Evolutionary conservation across 148 eudicot species (phyloP), one percentile per base, ranked within the genome.

Genomic region (Amaranthus hypochondriacus): DNA sequence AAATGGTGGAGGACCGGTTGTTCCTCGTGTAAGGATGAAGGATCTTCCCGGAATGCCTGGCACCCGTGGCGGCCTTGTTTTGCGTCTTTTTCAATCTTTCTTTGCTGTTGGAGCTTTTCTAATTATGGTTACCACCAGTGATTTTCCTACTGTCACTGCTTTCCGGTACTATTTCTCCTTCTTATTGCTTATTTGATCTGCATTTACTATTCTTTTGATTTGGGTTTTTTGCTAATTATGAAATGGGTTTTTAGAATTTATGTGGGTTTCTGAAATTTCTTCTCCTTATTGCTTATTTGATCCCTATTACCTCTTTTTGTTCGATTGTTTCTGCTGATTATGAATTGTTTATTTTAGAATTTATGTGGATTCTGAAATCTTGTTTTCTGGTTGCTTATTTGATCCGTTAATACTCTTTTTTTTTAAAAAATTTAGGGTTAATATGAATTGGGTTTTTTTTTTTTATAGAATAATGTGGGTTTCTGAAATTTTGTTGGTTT

Each of bases 101-200:
- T 91, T 87, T 68, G 90, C 93, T 7, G 74, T 69, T 54, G 79
- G 80, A 5, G 79, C 93, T 3, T 79, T 87, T 14, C 78, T 73
- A 65, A 80, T 91, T 48, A 91, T 91, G 97, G 84, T 85, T 66
- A 86, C 93, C 76, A 89, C 96, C 68, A 76, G 73, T 58, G 96
- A 91, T 80, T 91, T 91, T 72, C 86, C 97, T 46, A 87, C 97
- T 15, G 97, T 86, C 62, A 86, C 97, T 56, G 93, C 97, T 73
- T 91, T 91, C 78, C 81, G 91, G 97, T 87, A 51, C 6, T 66
- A 18, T 9, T 21, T 5, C 18, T 51, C 10, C 6, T 49, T 47
- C 2, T 21, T 51, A 8, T 10, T 48, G 42, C 3, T 28, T 57
- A 43, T 62, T 70, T 9, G 13, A 28, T 4, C 5, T 48, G n/a